These are phyloP conservation scores for Nidularia pulvinata DNA, from an alignment of 768 basidiomycete genomes.

Conservation along the genomic window DNA sequence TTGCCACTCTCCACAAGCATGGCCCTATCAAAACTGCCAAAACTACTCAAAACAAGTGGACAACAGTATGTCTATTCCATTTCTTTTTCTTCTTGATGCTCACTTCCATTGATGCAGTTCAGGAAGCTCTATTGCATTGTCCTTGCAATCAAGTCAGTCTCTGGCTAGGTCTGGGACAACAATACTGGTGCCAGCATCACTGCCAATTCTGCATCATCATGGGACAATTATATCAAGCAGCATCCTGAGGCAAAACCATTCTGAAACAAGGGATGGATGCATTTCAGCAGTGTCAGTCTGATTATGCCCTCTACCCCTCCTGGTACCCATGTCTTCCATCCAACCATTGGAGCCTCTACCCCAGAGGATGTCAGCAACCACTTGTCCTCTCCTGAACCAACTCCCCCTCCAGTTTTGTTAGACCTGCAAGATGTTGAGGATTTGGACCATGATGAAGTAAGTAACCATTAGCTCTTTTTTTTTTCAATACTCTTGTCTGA, in stretches of 20 bases:
- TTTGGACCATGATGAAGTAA: too few relatives aligned
- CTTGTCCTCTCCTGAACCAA: not conserved
- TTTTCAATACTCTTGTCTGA: not conserved
- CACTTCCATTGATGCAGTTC: too few relatives aligned
- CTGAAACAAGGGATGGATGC: constrained; percentile 16
- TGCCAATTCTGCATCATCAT: constrained; percentile 2
- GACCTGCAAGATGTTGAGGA: not conserved
- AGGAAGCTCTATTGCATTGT: constrained; percentile 4
- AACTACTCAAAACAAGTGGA: too few relatives aligned
- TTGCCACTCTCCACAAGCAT: too few relatives aligned
- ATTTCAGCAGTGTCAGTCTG: constrained; percentile 4
- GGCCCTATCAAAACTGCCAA: too few relatives aligned
- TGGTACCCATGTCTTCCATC: constrained; percentile 7
- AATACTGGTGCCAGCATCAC: constrained; percentile 1
- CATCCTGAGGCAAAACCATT: constrained; percentile 19
- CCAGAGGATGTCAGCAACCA: not conserved
- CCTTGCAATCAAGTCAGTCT: not conserved
- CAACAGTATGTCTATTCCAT: too few relatives aligned
- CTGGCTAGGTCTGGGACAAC: constrained; percentile 6
- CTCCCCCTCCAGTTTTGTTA: not conserved
- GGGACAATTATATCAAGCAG: constrained; percentile 15
- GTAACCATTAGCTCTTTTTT: too few relatives aligned
- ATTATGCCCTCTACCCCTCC: constrained; percentile 7
- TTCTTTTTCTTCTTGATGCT: too few relatives aligned
- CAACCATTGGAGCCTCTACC: not conserved